Evolutionary conservation across 192 early-diverging fungal genomes (phyloP).

Genomic region (Entomortierella beljakovae): DNA sequence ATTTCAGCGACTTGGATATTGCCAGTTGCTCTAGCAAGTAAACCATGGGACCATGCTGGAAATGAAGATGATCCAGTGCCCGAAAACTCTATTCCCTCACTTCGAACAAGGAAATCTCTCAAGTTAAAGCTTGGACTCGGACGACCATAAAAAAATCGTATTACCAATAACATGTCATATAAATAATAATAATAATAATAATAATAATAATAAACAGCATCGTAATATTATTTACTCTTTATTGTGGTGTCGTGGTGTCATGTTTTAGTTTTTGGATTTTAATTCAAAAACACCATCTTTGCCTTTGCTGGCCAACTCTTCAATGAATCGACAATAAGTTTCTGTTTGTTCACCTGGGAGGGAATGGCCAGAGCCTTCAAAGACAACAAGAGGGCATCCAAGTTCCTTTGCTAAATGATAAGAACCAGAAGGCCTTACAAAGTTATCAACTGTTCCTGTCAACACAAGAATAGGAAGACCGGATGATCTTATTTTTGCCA

Average conservation of each 20-base stretch:
- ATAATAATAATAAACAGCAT: too few relatives aligned
- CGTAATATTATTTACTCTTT: neutral
- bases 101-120: neutral
- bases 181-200: too few relatives aligned
- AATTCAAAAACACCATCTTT: constrained; percentile 41
- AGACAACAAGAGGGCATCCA: constrained; percentile 26
- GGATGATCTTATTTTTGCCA: constrained; percentile 25
- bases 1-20: constrained; percentile 57
- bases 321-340: constrained; percentile 36
- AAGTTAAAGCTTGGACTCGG: constrained; percentile 23
- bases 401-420: constrained; percentile 41
- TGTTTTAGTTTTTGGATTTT: neutral
- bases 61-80: constrained; percentile 10
- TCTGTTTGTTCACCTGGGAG: constrained; percentile 42
- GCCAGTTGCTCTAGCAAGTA: constrained; percentile 54
- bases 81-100: neutral
- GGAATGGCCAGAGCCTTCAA: constrained; percentile 48
- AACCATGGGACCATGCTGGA: constrained; percentile 42
- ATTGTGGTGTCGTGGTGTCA: constrained; percentile 2
- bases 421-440: constrained; percentile 47
- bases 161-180: too few relatives aligned
- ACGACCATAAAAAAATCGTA: too few relatives aligned
- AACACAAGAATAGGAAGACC: constrained; percentile 27
- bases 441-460: constrained; percentile 44
- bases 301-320: constrained; percentile 35